These are phyloP conservation scores for Halteria grandinella DNA, from an alignment of 73 alveolate species.

Conservation along the genomic window DNA sequence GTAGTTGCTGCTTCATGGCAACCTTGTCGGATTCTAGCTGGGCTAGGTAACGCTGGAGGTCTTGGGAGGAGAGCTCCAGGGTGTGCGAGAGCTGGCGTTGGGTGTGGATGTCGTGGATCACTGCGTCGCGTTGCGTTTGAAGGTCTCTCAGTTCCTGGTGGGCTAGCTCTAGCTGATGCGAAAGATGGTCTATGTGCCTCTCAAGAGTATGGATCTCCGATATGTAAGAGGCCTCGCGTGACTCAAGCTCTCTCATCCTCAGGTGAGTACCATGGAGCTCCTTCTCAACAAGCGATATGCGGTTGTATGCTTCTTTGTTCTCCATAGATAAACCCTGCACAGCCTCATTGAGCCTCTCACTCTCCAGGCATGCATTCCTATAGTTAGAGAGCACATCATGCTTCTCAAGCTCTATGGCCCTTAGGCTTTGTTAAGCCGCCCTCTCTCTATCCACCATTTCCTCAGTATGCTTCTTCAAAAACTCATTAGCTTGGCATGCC, in stretches of 20 bases:
- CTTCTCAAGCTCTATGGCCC: conserved; percentile 67
- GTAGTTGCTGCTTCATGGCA: background rate
- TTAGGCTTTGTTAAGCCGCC: conserved; percentile 37
- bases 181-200: conserved; percentile 63
- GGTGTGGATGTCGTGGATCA: conserved; percentile 32
- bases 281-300: conserved; percentile 48
- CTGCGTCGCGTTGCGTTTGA: conserved; percentile 22
- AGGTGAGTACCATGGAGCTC: conserved; percentile 48
- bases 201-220: conserved; percentile 64
- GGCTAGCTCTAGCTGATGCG: conserved; percentile 58
- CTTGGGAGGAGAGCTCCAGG: conserved; percentile 56
- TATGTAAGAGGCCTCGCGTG: conserved; percentile 6
- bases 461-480: conserved; percentile 33
- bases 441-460: conserved; percentile 45
- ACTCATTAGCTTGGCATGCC: conserved; percentile 44
- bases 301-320: conserved; percentile 32
- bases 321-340: conserved; percentile 17
- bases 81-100: conserved; percentile 37
- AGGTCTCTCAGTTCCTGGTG: conserved; percentile 27
- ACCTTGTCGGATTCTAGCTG: conserved; percentile 47
- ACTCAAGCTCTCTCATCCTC: conserved; percentile 24
- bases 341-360: conserved; percentile 61
- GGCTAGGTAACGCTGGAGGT: conserved; percentile 24
- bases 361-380: conserved; percentile 65
- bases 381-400: conserved; percentile 59